phyloP scores from a whole-genome alignment of 306 rosid species.

The Glycyrrhiza uralensis region DNA sequence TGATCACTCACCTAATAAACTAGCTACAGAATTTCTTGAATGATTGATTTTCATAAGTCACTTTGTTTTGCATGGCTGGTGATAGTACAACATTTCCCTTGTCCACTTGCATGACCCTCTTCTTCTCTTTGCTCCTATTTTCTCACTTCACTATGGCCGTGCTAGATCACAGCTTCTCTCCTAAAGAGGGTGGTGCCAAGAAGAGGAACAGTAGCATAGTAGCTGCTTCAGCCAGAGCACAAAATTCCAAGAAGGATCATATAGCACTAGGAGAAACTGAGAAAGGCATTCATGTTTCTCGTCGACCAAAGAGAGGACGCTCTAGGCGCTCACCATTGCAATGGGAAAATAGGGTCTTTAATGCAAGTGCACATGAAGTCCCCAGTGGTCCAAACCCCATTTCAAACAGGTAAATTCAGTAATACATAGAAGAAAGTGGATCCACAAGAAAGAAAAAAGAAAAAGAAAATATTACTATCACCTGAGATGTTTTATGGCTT shows the following conservation, averaged over 20 bases:
- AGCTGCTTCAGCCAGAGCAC: slow-evolving; percentile 32
- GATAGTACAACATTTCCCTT: slow-evolving; percentile 25
- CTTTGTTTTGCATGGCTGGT: slow-evolving; percentile 75
- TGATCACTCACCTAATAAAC: no score
- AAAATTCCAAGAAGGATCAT: slow-evolving; percentile 24
- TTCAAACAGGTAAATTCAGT: slow-evolving; percentile 59
- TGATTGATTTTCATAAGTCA: no score
- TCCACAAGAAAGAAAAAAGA: background rate
- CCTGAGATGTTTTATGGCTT: slow-evolving; percentile 18
- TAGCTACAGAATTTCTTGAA: no score
- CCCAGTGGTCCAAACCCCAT: slow-evolving; percentile 89
- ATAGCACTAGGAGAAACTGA: background rate
- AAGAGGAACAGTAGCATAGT: slow-evolving; percentile 19
- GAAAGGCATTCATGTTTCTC: slow-evolving; percentile 15
- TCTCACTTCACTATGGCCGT: slow-evolving; percentile 42
- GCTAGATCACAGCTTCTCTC: slow-evolving; percentile 18
- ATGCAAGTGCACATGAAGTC: slow-evolving; percentile 64
- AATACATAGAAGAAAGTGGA: slow-evolving; percentile 2
- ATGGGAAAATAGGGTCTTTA: slow-evolving; percentile 44
- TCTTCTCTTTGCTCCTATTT: slow-evolving; percentile 38
- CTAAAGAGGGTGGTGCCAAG: slow-evolving; percentile 27
- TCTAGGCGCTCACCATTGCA: slow-evolving; percentile 30
- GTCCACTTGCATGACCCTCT: slow-evolving; percentile 22
- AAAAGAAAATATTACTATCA: background rate
- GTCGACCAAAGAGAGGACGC: slow-evolving; percentile 27